Base-by-base conservation (phyloP, 2,329 filamentous ascomycete genomes). In the Aspergillus oerlinghausenensis region DNA sequence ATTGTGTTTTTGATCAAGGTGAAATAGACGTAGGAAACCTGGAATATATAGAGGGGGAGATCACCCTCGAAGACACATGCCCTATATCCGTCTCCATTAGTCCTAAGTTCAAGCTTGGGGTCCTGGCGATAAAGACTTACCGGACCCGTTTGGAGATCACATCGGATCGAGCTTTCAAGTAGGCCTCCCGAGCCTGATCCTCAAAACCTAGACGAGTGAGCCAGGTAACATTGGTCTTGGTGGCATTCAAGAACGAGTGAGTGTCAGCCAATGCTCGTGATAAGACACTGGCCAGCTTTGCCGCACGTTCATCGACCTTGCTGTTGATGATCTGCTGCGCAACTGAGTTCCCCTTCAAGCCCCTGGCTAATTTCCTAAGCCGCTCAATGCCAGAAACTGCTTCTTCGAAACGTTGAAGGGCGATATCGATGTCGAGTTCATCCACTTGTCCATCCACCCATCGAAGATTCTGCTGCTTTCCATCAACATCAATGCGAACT, bases 371-470 rank as follows among this genome's bases (percentile, higher is more conserved):
- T 48, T 83, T 84, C 65, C 92, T 89, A 42, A 99, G 81, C 67
- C 90, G 91, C 73, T 97, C 94, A 1, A 97, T 88, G 29, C 88
- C 85, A 4, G 82, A 81, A 0, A 97, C 94, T 0, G 94, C 89
- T 21, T 87, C 84, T 66, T 97, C 92, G 63, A 96, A 94, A 45
- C 85, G 84, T 70, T 97, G 93, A 51, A 97, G 81, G 0, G 94
- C 93, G 67, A 99, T 92, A 66, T 96, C 88, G 65, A 97, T 97
- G 68, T 99, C 94, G 5, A 99, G 84, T 68, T 96, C 91, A 69
- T 99, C 94, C 73, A 99, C 89, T 75, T 97, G 91, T 52, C 87
- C 86, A 72, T 99, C 94, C 0, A 99, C 91, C 91, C 91, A 97
- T 53, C 93, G 89, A 49, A 99, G 82, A 70, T 94, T 97, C 70